A percentile compares a stretch with the other conserved stretches of the same genome.
phyloP scores from a whole-genome alignment of 139 green algal species.

The Chlorella sp. region DNA sequence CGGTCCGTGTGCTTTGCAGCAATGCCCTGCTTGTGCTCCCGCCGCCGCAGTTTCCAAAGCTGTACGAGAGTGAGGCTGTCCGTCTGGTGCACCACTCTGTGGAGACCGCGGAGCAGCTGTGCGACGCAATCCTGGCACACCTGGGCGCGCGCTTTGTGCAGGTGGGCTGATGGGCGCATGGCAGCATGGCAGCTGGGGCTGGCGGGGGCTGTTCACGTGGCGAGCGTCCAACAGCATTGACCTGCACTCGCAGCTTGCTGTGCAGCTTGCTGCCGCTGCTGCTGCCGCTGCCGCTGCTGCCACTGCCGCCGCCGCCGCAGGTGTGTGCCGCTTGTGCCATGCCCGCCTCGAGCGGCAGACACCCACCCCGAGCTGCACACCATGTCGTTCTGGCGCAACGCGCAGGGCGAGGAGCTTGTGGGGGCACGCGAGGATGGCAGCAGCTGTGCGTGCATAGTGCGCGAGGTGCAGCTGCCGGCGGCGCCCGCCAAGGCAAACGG shows the following conservation, averaged over 20 bases:
- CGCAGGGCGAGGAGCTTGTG: slow-evolving; percentile 40
- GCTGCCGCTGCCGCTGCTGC: neutral
- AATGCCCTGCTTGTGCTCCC: neutral
- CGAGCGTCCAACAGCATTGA: too few relatives aligned
- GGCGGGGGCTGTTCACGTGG: too few relatives aligned
- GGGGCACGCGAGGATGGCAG: neutral
- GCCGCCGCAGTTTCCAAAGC: slow-evolving; percentile 59
- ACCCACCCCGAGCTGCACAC: too few relatives aligned
- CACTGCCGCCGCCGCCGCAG: neutral
- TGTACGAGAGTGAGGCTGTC: slow-evolving; percentile 46
- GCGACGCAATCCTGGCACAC: slow-evolving; percentile 23
- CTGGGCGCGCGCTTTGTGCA: slow-evolving; percentile 37
- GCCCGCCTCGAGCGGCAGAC: too few relatives aligned
- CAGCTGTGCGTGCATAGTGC: slow-evolving; percentile 22
- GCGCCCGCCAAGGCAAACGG: neutral
- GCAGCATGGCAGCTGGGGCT: too few relatives aligned
- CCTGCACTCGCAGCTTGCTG: too few relatives aligned
- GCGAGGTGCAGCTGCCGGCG: slow-evolving; percentile 11
- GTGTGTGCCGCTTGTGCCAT: too few relatives aligned
- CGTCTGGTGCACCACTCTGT: slow-evolving; percentile 62
- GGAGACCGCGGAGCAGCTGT: slow-evolving; percentile 49
- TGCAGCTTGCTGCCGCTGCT: neutral
- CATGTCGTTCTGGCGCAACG: too few relatives aligned
- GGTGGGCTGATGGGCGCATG: slow-evolving; percentile 7
- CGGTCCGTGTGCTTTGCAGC: neutral